Percentiles rank a stretch among this genome's conserved stretches.
Evolutionary conservation across 2,329 filamentous ascomycete genomes (phyloP).

Genomic region (Arachnomyces sp.): DNA sequence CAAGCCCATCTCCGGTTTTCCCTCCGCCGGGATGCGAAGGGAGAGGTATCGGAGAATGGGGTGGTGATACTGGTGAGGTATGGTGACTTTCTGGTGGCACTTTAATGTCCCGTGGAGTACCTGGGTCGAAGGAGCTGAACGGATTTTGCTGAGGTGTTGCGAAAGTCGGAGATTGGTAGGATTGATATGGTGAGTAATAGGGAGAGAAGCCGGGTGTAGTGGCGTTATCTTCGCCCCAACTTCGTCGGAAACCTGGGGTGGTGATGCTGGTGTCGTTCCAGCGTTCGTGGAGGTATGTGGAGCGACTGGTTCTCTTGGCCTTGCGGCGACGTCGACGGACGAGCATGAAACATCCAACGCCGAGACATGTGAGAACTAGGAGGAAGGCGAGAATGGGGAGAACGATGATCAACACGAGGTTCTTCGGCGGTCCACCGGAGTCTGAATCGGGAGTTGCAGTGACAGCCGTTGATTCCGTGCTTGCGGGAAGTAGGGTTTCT

Average conservation of each 20-base stretch:
- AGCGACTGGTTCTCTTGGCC: constrained; percentile 18
- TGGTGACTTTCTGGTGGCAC: too few relatives aligned
- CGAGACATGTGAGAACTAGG: constrained; percentile 24
- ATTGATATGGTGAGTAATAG: too few relatives aligned
- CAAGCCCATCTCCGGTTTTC: too few relatives aligned
- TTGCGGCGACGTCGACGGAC: constrained; percentile 35
- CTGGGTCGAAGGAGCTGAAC: too few relatives aligned
- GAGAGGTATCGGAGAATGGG: too few relatives aligned
- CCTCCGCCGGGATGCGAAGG: too few relatives aligned
- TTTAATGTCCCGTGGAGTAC: too few relatives aligned
- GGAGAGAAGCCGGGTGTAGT: neutral
- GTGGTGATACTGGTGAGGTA: too few relatives aligned
- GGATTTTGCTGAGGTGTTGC: too few relatives aligned
- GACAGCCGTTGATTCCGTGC: constrained; percentile 15
- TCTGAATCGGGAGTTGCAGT: constrained; percentile 14
- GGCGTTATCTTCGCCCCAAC: constrained; percentile 16
- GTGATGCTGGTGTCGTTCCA: constrained; percentile 29
- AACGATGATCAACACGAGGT: constrained; percentile 34
- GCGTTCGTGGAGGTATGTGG: constrained; percentile 23
- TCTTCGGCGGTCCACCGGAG: constrained; percentile 11
- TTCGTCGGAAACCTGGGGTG: constrained; percentile 19
- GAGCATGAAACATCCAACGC: constrained; percentile 34
- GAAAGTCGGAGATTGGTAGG: too few relatives aligned
- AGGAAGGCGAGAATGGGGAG: constrained; percentile 37
- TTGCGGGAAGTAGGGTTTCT: constrained; percentile 29